These are phyloP conservation scores for Emergomyces pasteurianus DNA, from an alignment of 2,329 filamentous ascomycete genomes.

Conservation along the genomic window DNA sequence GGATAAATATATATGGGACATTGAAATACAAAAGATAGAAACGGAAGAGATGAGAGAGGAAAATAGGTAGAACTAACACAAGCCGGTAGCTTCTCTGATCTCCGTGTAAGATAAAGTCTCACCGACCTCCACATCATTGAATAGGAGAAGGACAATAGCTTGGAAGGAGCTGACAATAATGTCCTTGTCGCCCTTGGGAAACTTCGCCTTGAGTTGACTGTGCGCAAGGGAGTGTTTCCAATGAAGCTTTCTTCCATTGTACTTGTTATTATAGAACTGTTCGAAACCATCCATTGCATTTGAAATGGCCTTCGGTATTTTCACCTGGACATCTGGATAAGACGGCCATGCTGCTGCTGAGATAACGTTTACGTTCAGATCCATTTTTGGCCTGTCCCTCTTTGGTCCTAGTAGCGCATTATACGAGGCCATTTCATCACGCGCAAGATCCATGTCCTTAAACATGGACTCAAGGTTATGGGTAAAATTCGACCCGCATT, in stretches of 20 bases:
- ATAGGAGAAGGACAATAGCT: constrained; percentile 77
- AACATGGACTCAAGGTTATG: constrained; percentile 99
- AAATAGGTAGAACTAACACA: constrained; percentile 41
- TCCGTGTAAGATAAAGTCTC: constrained; percentile 62
- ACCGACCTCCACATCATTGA: constrained; percentile 58
- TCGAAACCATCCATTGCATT: constrained; percentile 73
- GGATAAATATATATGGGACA: not conserved
- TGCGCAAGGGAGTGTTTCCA: constrained; percentile 95
- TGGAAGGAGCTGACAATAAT: constrained; percentile 86
- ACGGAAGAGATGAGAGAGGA: not conserved
- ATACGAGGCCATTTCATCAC: constrained; percentile 87
- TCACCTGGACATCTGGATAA: constrained; percentile 65
- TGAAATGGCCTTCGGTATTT: constrained; percentile 63
- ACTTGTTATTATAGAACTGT: constrained; percentile 74
- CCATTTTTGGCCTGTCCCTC: constrained; percentile 47
- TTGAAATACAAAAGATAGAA: not conserved
- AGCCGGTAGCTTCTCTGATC: constrained; percentile 60
- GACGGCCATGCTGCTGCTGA: constrained; percentile 86
- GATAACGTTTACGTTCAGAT: constrained; percentile 80
- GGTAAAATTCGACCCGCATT: constrained; percentile 89
- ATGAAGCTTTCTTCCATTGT: constrained; percentile 70
- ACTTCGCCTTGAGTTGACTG: constrained; percentile 70
- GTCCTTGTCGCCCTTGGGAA: constrained; percentile 72
- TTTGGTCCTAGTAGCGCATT: constrained; percentile 54
- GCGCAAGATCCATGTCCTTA: constrained; percentile 87